Evolutionary conservation across 768 basidiomycete species (phyloP), one percentile per base, ranked within the genome.

Genomic region (Sistotremastrum niveocremeum): DNA sequence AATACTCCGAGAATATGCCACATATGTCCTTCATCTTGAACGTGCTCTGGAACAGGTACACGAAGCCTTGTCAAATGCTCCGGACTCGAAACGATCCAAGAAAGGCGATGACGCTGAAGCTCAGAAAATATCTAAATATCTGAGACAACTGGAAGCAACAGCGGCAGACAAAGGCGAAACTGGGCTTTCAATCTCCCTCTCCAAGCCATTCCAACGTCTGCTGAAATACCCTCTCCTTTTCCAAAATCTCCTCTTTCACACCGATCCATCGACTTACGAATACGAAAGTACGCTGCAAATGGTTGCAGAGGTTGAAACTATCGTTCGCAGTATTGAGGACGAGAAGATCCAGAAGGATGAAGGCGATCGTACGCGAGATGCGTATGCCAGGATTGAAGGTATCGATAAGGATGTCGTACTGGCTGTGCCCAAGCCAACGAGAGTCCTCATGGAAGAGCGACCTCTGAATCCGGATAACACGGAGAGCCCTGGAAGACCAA

Each of bases 291-390:
- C 93, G 8, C 68, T 94, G 37, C 82, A 84, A 59, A 94, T 98
- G 87, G 91, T 97, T 1, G 88, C 90, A 12, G 91, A 98, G 62
- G 87, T 99, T 5, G 95, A 99, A 65, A 80, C 74, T 12, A 94
- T 98, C 55, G 94, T 99, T 41, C 75, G 94, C 39, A 87, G 85
- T 50, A 97, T 99, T 46, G 94, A 99, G 62, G 94, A 97, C 56
- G 91, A 99, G 68, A 98, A 98, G 70, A 85, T 90, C 46, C 84
- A 86, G 60, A 88, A 89, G 62, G 94, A 98, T 59, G 90, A 94
- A 60, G 79, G 94, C 33, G 89, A 95, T 64, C 85, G 84, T 68
- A 95, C 93, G 3, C 72, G 94, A 9, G 94, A 99, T 60, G 83
- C 88, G 2, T 86, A 95, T 54, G 95, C 93, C 4, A 79, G 95